A percentile compares a stretch with the other conserved stretches of the same genome.
These are phyloP conservation scores for Botrytis porri DNA, from an alignment of 2,329 filamentous ascomycete species.

Conservation along the genomic window DNA sequence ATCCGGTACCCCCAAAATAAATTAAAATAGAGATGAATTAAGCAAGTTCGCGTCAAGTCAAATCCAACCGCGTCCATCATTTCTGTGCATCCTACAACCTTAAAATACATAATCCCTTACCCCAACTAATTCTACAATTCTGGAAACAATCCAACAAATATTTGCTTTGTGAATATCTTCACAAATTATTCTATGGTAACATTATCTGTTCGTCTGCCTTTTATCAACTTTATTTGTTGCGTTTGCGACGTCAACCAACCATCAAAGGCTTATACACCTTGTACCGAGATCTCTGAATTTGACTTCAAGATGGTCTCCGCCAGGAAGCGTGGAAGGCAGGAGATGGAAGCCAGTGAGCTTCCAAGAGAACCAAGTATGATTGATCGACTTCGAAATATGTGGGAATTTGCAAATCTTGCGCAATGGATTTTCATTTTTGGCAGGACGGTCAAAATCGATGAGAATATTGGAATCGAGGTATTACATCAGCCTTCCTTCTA, in stretches of 20 bases:
- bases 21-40: constrained; percentile 7
- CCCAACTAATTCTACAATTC: constrained; percentile 8
- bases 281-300: constrained; percentile 9
- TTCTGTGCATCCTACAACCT: constrained; percentile 4
- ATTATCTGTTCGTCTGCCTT: neutral
- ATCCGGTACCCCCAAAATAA: constrained; percentile 9
- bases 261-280: constrained; percentile 11
- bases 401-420: constrained; percentile 91
- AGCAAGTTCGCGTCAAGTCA: constrained; percentile 18
- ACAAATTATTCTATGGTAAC: constrained; percentile 7
- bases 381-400: constrained; percentile 76
- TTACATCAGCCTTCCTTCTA: constrained; percentile 30
- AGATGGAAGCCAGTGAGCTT: constrained; percentile 40
- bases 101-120: constrained; percentile 6
- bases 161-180: neutral
- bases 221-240: constrained; percentile 11
- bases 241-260: constrained; percentile 11
- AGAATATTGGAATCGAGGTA: constrained; percentile 88
- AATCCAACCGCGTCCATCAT: constrained; percentile 17
- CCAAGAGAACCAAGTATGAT: constrained; percentile 46
- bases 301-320: constrained; percentile 44
- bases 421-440: constrained; percentile 95
- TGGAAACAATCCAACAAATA: neutral
- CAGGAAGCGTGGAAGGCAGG: constrained; percentile 49
- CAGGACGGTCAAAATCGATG: constrained; percentile 82